Conservation (phyloP, 2,329 filamentous ascomycete species). For the Exophiala bonariae region DNA sequence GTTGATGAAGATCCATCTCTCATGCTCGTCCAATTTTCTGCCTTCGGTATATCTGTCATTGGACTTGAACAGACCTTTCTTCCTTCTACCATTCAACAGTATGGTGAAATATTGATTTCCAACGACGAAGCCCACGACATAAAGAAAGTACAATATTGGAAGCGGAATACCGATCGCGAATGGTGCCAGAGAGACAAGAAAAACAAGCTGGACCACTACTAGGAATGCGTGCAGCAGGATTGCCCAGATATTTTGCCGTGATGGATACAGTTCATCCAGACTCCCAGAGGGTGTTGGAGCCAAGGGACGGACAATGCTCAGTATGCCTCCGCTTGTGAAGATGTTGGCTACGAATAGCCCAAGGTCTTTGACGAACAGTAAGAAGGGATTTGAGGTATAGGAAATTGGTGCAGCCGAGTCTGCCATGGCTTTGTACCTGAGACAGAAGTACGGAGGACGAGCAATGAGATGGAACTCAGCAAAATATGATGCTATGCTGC, state of each 20-base stretch:
- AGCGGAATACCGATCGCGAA: constrained; percentile 42
- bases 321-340: constrained; percentile 39
- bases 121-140: constrained; percentile 31
- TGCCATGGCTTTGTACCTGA: background rate
- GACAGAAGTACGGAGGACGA: too few relatives aligned
- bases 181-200: constrained; percentile 54
- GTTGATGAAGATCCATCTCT: constrained; percentile 73
- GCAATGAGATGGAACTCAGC: too few relatives aligned
- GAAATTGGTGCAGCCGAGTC: background rate
- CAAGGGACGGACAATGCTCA: constrained; percentile 62
- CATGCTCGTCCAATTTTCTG: constrained; percentile 11
- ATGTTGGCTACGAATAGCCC: constrained; percentile 9
- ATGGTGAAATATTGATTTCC: constrained; percentile 33
- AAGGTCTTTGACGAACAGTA: constrained; percentile 36
- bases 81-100: constrained; percentile 35
- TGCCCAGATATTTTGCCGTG: constrained; percentile 54
- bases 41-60: constrained; percentile 13
- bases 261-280: constrained; percentile 61
- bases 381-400: constrained; percentile 39
- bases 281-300: constrained; percentile 50
- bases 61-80: constrained; percentile 10
- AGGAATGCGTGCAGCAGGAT: constrained; percentile 61
- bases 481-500: too few relatives aligned
- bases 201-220: constrained; percentile 58
- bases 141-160: constrained; percentile 30